phyloP scores from a whole-genome alignment of 345 rosid species.

The Mercurialis annua region DNA sequence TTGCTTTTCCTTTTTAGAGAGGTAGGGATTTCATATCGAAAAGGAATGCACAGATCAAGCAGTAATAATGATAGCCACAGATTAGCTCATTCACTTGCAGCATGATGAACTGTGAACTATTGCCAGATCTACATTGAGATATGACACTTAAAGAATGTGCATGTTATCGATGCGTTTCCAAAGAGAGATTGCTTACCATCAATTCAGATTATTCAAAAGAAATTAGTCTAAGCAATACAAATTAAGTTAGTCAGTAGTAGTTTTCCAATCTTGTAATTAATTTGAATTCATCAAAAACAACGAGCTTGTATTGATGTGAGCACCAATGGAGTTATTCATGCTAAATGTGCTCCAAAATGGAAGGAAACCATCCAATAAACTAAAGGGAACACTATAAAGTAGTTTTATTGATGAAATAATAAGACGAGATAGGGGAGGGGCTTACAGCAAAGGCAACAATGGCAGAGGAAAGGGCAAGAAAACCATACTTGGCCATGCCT shows the following conservation, averaged over 20 bases:
- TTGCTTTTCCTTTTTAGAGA: neutral
- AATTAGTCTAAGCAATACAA: neutral
- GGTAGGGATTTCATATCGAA: neutral
- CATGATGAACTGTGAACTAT: neutral
- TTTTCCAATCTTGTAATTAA: neutral
- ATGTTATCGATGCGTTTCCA: neutral
- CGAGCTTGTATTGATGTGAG: neutral
- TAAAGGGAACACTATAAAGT: neutral
- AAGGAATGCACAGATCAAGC: neutral
- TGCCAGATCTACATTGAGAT: neutral
- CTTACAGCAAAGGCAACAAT: conserved; percentile 86
- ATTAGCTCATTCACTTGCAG: neutral
- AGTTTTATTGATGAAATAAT: neutral
- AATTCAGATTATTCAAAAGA: neutral
- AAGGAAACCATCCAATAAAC: neutral
- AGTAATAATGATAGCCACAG: neutral
- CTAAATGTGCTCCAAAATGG: no score
- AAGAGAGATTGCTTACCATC: neutral
- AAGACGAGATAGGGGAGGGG: conserved; percentile 2
- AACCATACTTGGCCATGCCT: conserved; percentile 90
- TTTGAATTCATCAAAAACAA: neutral
- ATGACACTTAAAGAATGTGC: neutral
- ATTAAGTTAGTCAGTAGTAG: neutral
- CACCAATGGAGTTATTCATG: neutral
- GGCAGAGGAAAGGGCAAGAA: conserved; percentile 89